Evolutionary conservation across 116 monocot genomes (phyloP).

Genomic region (Trichopus zeylanicus): DNA sequence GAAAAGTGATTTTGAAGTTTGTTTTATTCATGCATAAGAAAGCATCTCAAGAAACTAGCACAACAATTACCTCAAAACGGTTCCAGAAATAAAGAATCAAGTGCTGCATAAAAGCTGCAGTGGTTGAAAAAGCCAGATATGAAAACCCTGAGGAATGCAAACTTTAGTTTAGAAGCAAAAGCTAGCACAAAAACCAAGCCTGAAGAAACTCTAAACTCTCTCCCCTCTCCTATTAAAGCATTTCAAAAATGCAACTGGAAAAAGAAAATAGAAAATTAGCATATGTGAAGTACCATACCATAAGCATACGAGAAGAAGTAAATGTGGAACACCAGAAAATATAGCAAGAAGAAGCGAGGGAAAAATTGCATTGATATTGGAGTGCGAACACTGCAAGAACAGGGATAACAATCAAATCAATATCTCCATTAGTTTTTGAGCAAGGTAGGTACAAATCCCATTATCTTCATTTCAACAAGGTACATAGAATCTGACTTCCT

Average conservation of each 20-base stretch:
- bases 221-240: not conserved
- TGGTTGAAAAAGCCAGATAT: conserved; percentile 86
- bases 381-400: conserved; percentile 83
- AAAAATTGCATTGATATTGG: conserved; percentile 99
- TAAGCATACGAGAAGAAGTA: conserved; percentile 97
- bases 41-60: not conserved
- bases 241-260: not conserved
- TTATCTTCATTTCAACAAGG: too few species aligned
- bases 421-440: too few species aligned
- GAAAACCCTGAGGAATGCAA: conserved; percentile 57
- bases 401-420: not conserved
- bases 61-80: conserved; percentile 72
- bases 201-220: not conserved
- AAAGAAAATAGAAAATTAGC: not conserved
- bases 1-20: too few species aligned
- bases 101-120: conserved; percentile 99
- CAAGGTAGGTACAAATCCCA: too few species aligned
- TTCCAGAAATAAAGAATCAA: conserved; percentile 98
- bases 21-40: not conserved
- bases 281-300: conserved; percentile 44
- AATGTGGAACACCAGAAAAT: conserved; percentile 91
- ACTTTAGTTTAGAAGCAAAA: not conserved
- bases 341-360: conserved; percentile 96
- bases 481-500: too few species aligned
- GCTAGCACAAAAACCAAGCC: not conserved